Evolutionary conservation across 2,329 filamentous ascomycete genomes (phyloP).

Genomic region (Calonectria honghensis): DNA sequence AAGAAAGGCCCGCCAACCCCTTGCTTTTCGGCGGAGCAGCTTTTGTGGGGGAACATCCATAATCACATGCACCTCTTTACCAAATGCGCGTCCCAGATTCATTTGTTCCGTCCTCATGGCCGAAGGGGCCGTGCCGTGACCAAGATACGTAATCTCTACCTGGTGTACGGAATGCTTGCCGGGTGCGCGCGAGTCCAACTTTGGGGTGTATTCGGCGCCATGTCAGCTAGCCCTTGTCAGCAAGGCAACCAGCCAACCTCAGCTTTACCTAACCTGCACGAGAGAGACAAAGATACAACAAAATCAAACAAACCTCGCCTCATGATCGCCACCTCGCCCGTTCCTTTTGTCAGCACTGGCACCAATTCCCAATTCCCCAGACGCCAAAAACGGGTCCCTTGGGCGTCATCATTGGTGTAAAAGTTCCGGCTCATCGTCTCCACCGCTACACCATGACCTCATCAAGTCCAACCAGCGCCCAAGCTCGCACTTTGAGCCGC

Average conservation of each 20-base stretch:
- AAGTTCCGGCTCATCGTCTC: conserved; percentile 32
- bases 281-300: not conserved
- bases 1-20: not conserved
- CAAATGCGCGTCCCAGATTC: not conserved
- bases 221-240: not conserved
- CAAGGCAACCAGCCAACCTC: not conserved
- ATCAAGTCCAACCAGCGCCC: conserved; percentile 38
- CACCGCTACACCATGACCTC: conserved; percentile 50
- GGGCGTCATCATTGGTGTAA: conserved; percentile 44
- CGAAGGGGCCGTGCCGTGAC: conserved; percentile 14
- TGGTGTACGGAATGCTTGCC: not conserved
- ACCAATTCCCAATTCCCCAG: conserved; percentile 45
- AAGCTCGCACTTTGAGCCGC: not conserved
- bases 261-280: not conserved
- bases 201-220: not conserved
- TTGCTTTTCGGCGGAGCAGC: conserved; percentile 10
- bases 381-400: conserved; percentile 33
- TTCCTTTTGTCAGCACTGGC: conserved; percentile 27
- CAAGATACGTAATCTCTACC: conserved; percentile 13
- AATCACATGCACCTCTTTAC: conserved; percentile 48
- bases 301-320: conserved; percentile 16
- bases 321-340: conserved; percentile 14
- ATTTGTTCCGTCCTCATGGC: conserved; percentile 6
- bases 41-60: conserved; percentile 42
- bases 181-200: not conserved